Percentiles rank a stretch among this genome's conserved stretches.
Evolutionary conservation across 2,329 filamentous ascomycete genomes (phyloP).

Genomic region (Cordyceps cateniannulata): DNA sequence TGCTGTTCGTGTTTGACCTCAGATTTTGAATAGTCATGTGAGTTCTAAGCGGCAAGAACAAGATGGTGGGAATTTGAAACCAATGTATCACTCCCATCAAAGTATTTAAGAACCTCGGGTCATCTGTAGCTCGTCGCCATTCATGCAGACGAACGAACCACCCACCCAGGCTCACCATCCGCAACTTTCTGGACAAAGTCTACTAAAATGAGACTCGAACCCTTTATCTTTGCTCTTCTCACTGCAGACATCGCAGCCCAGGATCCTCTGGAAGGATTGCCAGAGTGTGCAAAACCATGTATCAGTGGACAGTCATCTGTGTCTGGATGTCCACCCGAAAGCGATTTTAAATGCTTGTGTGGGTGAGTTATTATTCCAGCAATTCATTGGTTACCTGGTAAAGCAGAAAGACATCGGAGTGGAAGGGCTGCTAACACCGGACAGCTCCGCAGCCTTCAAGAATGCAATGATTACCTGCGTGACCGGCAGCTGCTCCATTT

Average conservation of each 20-base stretch:
- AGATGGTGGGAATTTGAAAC: too few species aligned
- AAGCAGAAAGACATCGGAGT: too few species aligned
- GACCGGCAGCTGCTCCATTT: too few species aligned
- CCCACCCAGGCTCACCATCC: not conserved
- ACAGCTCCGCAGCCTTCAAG: not conserved
- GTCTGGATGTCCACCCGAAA: conserved; percentile 13
- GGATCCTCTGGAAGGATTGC: not conserved
- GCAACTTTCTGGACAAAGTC: not conserved
- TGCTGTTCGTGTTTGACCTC: not conserved
- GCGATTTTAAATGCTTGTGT: conserved; percentile 16
- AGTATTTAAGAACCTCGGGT: too few species aligned
- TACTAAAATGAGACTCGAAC: conserved; percentile 19
- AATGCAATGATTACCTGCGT: too few species aligned
- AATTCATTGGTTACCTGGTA: not conserved
- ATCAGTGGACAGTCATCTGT: conserved; percentile 14
- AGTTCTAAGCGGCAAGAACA: too few species aligned
- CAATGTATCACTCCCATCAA: too few species aligned
- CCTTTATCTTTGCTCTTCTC: conserved; percentile 17
- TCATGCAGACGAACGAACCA: not conserved
- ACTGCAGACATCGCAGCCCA: conserved; percentile 18
- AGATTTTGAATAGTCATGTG: too few species aligned
- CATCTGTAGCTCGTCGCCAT: too few species aligned
- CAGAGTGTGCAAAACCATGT: conserved; percentile 6
- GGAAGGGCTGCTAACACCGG: not conserved
- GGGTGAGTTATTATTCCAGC: conserved; percentile 5